Evolutionary conservation across 2,329 filamentous ascomycete species (phyloP).

Genomic region (Penicillium sp.): DNA sequence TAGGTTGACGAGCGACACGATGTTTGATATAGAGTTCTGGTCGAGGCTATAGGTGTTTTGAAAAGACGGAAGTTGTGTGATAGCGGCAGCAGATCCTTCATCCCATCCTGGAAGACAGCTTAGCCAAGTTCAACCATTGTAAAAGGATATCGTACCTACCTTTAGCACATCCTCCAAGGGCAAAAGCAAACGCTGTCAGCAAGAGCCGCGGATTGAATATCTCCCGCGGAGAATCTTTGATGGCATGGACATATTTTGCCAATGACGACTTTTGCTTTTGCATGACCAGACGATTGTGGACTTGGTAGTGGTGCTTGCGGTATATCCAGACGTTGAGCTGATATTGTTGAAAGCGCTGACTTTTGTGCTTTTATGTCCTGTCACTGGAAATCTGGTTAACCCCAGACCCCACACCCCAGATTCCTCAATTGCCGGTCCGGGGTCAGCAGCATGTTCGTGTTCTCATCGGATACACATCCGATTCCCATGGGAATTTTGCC

Average conservation of each 20-base stretch:
- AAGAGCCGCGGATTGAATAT: constrained; percentile 6
- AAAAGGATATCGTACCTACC: neutral
- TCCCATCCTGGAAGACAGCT: neutral
- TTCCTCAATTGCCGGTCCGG: too few relatives aligned
- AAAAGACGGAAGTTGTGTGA: constrained; percentile 3
- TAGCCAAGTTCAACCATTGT: neutral
- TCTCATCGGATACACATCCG: too few relatives aligned
- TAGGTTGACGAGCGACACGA: constrained; percentile 40
- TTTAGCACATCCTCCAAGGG: constrained; percentile 27
- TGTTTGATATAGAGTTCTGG: constrained; percentile 23
- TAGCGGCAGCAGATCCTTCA: constrained; percentile 4
- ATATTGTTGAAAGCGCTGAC: too few relatives aligned
- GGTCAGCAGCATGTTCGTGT: too few relatives aligned
- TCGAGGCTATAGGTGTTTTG: neutral
- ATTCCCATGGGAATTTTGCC: too few relatives aligned
- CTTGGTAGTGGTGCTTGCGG: too few relatives aligned
- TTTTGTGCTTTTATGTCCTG: too few relatives aligned
- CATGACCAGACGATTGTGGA: too few relatives aligned
- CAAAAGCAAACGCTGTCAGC: constrained; percentile 1
- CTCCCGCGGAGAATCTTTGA: constrained; percentile 1
- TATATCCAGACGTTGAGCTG: too few relatives aligned
- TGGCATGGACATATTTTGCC: neutral
- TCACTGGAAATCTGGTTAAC: too few relatives aligned
- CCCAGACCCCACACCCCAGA: too few relatives aligned
- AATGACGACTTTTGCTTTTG: neutral